These are phyloP conservation scores for Exidia glandulosa DNA, from an alignment of 768 basidiomycete species.

Conservation along the genomic window DNA sequence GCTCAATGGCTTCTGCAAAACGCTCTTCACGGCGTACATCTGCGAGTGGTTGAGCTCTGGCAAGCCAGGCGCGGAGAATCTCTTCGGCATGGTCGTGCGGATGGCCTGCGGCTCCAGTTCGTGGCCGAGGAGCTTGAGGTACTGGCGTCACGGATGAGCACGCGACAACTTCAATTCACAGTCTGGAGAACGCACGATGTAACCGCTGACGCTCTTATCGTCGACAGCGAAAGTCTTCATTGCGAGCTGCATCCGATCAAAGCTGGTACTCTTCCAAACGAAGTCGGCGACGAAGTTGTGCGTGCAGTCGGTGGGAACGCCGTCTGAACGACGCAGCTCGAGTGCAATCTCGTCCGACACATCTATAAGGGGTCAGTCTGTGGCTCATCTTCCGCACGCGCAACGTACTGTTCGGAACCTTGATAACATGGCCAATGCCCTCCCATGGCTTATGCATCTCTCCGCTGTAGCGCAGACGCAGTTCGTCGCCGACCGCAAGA, in stretches of 20 bases:
- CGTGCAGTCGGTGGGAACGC: slow-evolving; percentile 86
- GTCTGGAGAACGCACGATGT: slow-evolving; percentile 56
- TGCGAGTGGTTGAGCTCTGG: slow-evolving; percentile 99
- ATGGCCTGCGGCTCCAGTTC: slow-evolving; percentile 91
- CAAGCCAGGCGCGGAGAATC: slow-evolving; percentile 90
- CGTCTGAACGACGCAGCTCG: slow-evolving; percentile 82
- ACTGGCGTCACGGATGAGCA: slow-evolving; percentile 38
- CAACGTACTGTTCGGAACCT: slow-evolving; percentile 91
- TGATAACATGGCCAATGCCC: slow-evolving; percentile 95
- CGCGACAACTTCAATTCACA: not conserved
- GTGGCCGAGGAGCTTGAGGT: slow-evolving; percentile 96
- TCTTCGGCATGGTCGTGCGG: slow-evolving; percentile 87
- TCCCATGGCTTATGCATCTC: slow-evolving; percentile 93
- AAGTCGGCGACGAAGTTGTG: slow-evolving; percentile 97
- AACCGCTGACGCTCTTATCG: slow-evolving; percentile 98
- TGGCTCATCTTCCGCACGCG: not conserved
- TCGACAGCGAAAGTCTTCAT: slow-evolving; percentile 99
- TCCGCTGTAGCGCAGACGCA: slow-evolving; percentile 80
- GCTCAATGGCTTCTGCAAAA: slow-evolving; percentile 93
- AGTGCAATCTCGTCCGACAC: slow-evolving; percentile 97
- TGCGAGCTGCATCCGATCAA: slow-evolving; percentile 97
- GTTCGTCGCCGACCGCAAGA: slow-evolving; percentile 91
- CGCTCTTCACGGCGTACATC: slow-evolving; percentile 99
- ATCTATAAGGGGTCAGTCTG: slow-evolving; percentile 36
- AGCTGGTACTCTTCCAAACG: slow-evolving; percentile 99